Conservation (phyloP, 768 basidiomycete species). For the Kondoa subrosea region DNA sequence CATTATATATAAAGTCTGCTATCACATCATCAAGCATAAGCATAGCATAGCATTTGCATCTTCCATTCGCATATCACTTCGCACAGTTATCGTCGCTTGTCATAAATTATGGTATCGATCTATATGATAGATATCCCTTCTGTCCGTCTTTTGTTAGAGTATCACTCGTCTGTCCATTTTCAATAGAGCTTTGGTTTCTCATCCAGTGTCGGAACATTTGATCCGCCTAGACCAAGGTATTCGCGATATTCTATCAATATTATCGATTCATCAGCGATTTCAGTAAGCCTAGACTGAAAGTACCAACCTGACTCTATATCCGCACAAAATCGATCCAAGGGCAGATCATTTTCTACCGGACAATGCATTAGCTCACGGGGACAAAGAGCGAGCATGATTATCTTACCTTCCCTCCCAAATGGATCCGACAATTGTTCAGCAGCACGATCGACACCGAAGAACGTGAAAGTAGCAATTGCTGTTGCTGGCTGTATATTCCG, state of each 20-base stretch:
- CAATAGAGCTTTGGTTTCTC: too few species aligned
- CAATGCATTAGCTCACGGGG: too few species aligned
- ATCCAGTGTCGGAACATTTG: background rate
- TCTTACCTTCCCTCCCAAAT: conserved; percentile 5
- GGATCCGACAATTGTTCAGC: conserved; percentile 18
- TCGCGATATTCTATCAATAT: background rate
- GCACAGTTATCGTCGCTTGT: too few species aligned
- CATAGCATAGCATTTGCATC: too few species aligned
- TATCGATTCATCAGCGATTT: background rate
- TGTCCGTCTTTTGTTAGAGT: too few species aligned
- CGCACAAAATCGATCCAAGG: background rate
- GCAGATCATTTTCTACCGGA: background rate
- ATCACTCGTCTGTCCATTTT: too few species aligned
- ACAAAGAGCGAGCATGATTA: too few species aligned
- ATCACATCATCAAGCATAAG: too few species aligned
- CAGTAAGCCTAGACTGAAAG: background rate
- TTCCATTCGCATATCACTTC: too few species aligned
- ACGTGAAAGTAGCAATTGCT: conserved; percentile 10
- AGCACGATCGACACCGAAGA: conserved; percentile 16
- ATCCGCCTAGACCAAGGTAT: background rate
- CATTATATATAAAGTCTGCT: too few species aligned
- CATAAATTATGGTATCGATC: too few species aligned
- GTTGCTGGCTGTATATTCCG: background rate
- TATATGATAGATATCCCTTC: too few species aligned
- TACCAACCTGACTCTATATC: background rate